Percentiles rank a stretch among this genome's conserved stretches.
These are phyloP conservation scores for Elongisporangium senticosum DNA, from an alignment of 352 stramenopile genomes.

Conservation along the genomic window DNA sequence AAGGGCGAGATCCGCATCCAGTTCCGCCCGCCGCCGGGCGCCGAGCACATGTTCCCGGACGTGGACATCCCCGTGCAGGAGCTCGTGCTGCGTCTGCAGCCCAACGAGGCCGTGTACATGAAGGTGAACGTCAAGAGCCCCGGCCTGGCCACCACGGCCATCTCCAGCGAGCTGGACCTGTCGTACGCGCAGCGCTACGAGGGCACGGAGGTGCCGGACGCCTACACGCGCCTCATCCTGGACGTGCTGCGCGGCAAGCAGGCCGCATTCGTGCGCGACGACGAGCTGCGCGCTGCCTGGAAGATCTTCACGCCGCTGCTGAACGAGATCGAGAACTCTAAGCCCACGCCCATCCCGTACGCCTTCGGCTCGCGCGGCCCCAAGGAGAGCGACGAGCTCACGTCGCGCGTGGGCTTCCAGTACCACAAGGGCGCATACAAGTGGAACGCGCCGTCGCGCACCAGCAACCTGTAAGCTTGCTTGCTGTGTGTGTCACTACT, in stretches of 20 bases:
- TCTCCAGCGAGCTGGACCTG: constrained; percentile 96
- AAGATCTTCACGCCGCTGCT: constrained; percentile 98
- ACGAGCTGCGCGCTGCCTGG: constrained; percentile 96
- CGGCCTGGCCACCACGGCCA: constrained; percentile 85
- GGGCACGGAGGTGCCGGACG: constrained; percentile 89
- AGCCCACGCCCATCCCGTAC: constrained; percentile 91
- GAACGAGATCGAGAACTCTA: constrained; percentile 92
- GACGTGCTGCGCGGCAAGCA: constrained; percentile 96
- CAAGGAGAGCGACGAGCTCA: constrained; percentile 82
- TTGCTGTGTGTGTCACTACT: constrained; percentile 4
- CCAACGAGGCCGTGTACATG: constrained; percentile 95
- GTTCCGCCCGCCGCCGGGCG: constrained; percentile 92
- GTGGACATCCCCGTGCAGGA: constrained; percentile 91
- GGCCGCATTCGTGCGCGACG: constrained; percentile 95
- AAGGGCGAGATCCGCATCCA: constrained; percentile 97
- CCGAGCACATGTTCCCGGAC: constrained; percentile 88
- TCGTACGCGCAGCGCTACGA: constrained; percentile 91
- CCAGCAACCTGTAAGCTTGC: constrained; percentile 35
- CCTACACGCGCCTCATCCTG: constrained; percentile 97
- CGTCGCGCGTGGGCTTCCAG: constrained; percentile 59
- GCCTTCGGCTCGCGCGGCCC: constrained; percentile 91
- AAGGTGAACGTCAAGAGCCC: constrained; percentile 97
- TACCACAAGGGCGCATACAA: constrained; percentile 77
- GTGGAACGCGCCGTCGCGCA: constrained; percentile 44
- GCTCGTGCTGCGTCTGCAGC: constrained; percentile 96